These are phyloP conservation scores for Barnettozyma vustinii DNA, from an alignment of 805 yeast genomes.

Conservation along the genomic window DNA sequence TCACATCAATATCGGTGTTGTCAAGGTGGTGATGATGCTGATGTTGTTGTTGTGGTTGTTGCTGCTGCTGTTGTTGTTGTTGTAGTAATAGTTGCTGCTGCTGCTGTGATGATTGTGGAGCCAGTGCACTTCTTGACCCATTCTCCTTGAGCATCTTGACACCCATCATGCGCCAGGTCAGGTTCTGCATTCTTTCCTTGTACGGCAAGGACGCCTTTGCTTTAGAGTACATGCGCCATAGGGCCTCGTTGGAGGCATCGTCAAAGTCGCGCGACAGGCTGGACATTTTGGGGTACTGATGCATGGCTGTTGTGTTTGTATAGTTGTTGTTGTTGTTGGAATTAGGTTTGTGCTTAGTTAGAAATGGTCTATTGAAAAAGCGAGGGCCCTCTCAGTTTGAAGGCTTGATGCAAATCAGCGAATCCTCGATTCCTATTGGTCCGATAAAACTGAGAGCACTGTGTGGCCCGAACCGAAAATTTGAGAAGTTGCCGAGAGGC, in stretches of 20 bases:
- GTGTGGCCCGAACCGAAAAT: slow-evolving; percentile 1
- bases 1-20: not conserved
- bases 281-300: slow-evolving; percentile 1
- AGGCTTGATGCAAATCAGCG: not conserved
- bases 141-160: slow-evolving; percentile 28
- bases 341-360: not conserved
- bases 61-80: not conserved
- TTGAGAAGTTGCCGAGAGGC: not conserved
- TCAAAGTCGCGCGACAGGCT: slow-evolving; percentile 23
- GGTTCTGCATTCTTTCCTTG: slow-evolving; percentile 70
- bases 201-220: slow-evolving; percentile 75
- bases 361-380: not conserved
- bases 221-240: slow-evolving; percentile 79
- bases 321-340: not conserved
- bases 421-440: slow-evolving; percentile 1
- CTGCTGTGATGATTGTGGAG: not conserved
- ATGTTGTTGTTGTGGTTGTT: not conserved
- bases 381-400: not conserved
- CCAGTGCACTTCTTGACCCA: not conserved
- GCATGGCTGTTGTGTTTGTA: not conserved
- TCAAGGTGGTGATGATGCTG: not conserved
- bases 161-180: slow-evolving; percentile 85
- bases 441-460: not conserved
- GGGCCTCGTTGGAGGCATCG: slow-evolving; percentile 41
- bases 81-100: no score